Conservation (phyloP, 495 filamentous ascomycete species). For the Cetradonia linearis region DNA sequence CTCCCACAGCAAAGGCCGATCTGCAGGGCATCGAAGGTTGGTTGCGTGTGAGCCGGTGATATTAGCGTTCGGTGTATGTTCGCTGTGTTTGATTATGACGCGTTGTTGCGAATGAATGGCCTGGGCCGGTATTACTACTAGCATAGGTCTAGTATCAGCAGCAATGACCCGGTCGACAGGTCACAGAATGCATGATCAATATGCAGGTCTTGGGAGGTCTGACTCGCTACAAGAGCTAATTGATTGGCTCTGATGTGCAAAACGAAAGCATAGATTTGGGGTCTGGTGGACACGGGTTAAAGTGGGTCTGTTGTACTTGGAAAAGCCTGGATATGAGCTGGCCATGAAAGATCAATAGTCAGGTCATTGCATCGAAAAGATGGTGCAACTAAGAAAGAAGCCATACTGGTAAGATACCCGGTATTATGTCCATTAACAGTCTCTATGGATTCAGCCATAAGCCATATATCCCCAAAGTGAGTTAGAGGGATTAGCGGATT, state of each 20-base stretch:
- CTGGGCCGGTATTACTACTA: not conserved
- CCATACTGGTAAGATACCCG: not conserved
- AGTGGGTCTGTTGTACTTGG: not conserved
- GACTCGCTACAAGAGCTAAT: not conserved
- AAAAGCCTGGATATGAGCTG: not conserved
- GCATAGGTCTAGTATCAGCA: constrained; percentile 1
- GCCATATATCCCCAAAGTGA: not conserved
- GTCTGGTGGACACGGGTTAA: not conserved
- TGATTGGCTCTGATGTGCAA: constrained; percentile 7
- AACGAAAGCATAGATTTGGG: not conserved
- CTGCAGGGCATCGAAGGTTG: not conserved
- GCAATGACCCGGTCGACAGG: not conserved
- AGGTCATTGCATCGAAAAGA: not conserved
- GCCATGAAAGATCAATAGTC: not conserved
- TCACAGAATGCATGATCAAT: constrained; percentile 8
- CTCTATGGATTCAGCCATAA: not conserved
- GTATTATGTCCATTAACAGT: not conserved
- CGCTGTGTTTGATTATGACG: constrained; percentile 6
- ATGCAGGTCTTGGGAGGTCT: not conserved
- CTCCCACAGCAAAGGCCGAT: not conserved
- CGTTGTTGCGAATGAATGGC: constrained; percentile 5
- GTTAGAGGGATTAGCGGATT: not conserved
- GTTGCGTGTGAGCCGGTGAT: not conserved
- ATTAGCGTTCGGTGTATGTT: constrained; percentile 2
- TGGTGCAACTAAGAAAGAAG: not conserved